Evolutionary conservation across 2,329 filamentous ascomycete species (phyloP), one percentile per base, ranked within the genome.

Genomic region (Botryotinia convoluta): DNA sequence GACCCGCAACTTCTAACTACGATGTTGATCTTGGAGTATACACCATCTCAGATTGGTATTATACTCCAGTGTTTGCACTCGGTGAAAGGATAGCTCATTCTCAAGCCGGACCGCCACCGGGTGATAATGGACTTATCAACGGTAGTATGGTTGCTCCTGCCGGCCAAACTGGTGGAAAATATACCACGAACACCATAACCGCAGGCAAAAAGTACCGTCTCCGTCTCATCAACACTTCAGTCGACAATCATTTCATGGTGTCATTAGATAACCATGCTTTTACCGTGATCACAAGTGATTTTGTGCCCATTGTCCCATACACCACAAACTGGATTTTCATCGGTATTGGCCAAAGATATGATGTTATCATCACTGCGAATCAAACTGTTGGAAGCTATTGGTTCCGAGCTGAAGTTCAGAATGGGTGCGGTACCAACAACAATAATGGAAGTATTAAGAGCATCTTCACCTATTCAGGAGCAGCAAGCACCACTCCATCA

Each of bases 231-330:
- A 87, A 87, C 74, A 81, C 79, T n/a, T 82, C 81, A 26, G 80
- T 84, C 18, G 83, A 84, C 73, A 82, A 82, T 48, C 81, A 81
- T 69, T 83, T 84, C 76, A 78, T 79, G 35, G 82, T 88, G 74
- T 82, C 81, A 62, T 85, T 88, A 70, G 86, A 88, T 77, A 84
- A 86, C 72, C 89, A 91, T 79, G 84, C 79, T 0, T 79, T 91
- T 77, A 86, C 82, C 0, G 88, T 91, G 35, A 88, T 91, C 37
- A 83, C 85, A 0, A 81, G 81, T n/a, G 89, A 90, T 73, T 82
- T 90, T 8, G 86, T 91, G 0, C 87, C 89, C 0, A 84, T 91
- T 35, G 74, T 82, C 35, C 88, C 88, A 0, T 91, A 85, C 74
- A 81, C 80, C 0, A 85, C 87, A 1, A 82, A 82, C 0, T 80